Base-by-base conservation (phyloP, 495 filamentous ascomycete genomes). In the Podospora comata region DNA sequence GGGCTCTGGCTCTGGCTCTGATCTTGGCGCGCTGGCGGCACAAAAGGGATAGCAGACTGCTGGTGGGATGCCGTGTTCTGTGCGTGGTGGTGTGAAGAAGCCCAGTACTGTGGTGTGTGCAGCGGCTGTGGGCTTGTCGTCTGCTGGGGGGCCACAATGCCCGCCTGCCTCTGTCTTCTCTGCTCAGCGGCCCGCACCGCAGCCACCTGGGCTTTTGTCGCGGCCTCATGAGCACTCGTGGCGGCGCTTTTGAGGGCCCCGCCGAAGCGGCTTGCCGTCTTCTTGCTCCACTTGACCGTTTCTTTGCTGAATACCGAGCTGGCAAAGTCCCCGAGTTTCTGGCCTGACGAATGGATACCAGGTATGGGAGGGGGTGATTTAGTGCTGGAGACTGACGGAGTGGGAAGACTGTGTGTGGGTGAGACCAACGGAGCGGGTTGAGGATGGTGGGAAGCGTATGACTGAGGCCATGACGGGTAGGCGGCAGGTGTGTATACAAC, bases 301-400 rank as follows among this genome's bases (percentile, higher is more conserved):
- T 76, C 74, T 28, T 74, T 76, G 68, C 74, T 71, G 53, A 76
- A 76, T 16, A 74, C 60, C 0, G 74, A 71, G 58, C 65, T 73
- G 18, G 73, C 67, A 53, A 70, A 68, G 4, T 68, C 68, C 5
- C 67, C 60, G 20, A 74, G 62, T 66, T 73, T 75, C 18, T 68
- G 44, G 5, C 55, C 55, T n/a, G 55, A 4, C n/a, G n/a, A 7
- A 26, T 58, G 55, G 20, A 67, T 65, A 19, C 64, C 64, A 5
- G 44, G 30, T 0, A 60, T 23, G 44, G 62, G 32, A 5, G 58
- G 60, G 54, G 44, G 13, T 19, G n/a, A 11, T 19, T 16, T 44
- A 23, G 65, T 18, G 20, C 39, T 13, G 34, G 60, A 26, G 5
- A 27, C 30, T 26, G 66, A 5, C 39, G 6, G 11, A 6, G 39